Base-by-base conservation (phyloP, 2,329 filamentous ascomycete genomes). In the Meredithiella fracta region DNA sequence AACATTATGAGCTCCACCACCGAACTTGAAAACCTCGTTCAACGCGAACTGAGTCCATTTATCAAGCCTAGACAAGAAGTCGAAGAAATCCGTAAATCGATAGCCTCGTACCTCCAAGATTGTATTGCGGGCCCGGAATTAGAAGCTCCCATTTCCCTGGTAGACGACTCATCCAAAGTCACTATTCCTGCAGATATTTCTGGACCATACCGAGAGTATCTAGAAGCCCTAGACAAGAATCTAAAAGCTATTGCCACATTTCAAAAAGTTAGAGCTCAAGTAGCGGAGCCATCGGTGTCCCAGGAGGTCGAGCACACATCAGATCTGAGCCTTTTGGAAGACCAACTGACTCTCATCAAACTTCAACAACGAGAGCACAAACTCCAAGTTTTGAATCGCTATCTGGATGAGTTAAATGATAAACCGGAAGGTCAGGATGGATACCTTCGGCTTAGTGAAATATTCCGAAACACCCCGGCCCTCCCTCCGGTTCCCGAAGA, bases 11-110 rank as follows among this genome's bases (percentile, higher is more conserved):
- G 38, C 7, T 29, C 53, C 17, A 20, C 29, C 17, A 37, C 54
- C 29, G 51, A 50, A 29, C 23, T 31, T 42, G 34, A 31, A 17
- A 9, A 34, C 7, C 23, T 40, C 29, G 17, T 59, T n/a, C 31
- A 54, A 47, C 34, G 50, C 26, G 26, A 34, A 17, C 69, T 83
- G 22, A 67, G 70, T 34, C 73, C 75, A 3, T 79, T 73, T 59
- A 69, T 82, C 56, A 77, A 76, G 53, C 72, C 75, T 26, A 72
- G 78, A 25, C 77, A 81, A 57, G 76, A 83, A 61, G 71, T 73
- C 51, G 69, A 73, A 37, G 74, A 75, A 50, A 76, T 83, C 56
- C 72, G 77, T 59, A 75, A 74, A 52, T 67, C 80, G 29, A 63
- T 81, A 49, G 72, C 76, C 44, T 70, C 75, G 20, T 72, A 80